Conservation (phyloP, 805 yeast species). For the Nakazawaea sp. region DNA sequence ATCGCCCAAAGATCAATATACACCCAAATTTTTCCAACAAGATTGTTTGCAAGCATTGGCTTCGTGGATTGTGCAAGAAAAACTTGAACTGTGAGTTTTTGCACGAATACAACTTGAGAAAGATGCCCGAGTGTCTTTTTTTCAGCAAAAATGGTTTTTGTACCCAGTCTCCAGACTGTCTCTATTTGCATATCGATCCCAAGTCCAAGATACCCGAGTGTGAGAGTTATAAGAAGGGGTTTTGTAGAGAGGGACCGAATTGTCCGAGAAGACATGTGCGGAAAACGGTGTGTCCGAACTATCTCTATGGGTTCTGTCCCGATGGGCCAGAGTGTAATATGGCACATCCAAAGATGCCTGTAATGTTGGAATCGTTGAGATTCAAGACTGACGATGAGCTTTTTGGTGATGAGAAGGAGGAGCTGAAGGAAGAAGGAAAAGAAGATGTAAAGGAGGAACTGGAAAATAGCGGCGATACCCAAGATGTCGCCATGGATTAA, state of each 20-base stretch:
- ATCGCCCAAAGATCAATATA: conserved; percentile 83
- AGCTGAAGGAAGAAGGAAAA: conserved; percentile 13
- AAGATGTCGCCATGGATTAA: background rate
- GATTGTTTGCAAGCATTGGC: conserved; percentile 97
- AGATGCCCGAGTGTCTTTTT: conserved; percentile 95
- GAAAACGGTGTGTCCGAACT: conserved; percentile 69
- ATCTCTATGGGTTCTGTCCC: conserved; percentile 89
- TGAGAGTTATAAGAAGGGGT: conserved; percentile 75
- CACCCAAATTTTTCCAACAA: conserved; percentile 59
- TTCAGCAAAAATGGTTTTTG: conserved; percentile 80
- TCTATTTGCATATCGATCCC: conserved; percentile 88
- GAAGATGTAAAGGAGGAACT: background rate
- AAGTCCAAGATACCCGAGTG: conserved; percentile 85
- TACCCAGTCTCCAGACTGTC: conserved; percentile 90
- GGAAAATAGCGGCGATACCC: background rate
- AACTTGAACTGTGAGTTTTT: conserved; percentile 94
- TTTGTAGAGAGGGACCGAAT: conserved; percentile 85
- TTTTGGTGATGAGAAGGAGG: conserved; percentile 16
- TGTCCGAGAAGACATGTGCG: conserved; percentile 80
- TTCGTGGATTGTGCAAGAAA: conserved; percentile 93
- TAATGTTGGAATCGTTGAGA: conserved; percentile 36
- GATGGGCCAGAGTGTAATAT: conserved; percentile 71
- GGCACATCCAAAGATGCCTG: conserved; percentile 78
- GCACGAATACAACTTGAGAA: conserved; percentile 88
- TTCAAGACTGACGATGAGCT: conserved; percentile 35